phyloP scores from a whole-genome alignment of 805 yeast genomes.

The Jamesozyma hellenica region DNA sequence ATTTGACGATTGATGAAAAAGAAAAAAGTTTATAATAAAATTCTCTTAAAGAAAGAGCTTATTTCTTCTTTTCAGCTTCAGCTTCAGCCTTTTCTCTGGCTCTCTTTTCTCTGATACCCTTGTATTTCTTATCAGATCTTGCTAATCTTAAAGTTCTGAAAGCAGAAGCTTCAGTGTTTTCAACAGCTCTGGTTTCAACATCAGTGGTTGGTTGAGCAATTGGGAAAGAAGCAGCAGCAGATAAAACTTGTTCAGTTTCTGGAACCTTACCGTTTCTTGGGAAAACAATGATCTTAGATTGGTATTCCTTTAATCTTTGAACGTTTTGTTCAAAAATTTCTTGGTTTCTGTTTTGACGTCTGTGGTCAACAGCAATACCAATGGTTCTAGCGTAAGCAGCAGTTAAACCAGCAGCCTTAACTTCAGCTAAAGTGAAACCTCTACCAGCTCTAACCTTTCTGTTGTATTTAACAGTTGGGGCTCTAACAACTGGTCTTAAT shows the following conservation, averaged over 20 bases:
- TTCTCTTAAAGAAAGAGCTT: conserved; percentile 29
- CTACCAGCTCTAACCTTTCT: conserved; percentile 99
- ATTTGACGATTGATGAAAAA: background rate
- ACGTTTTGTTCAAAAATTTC: conserved; percentile 93
- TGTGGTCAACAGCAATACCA: conserved; percentile 98
- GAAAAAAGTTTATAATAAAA: conserved; percentile 47
- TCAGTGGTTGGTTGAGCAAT: conserved; percentile 68
- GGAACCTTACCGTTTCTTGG: conserved; percentile 82
- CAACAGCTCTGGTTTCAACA: conserved; percentile 81
- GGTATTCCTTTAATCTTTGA: conserved; percentile 92
- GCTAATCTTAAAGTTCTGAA: conserved; percentile 93
- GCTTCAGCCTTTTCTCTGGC: conserved; percentile 96
- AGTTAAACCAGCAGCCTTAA: conserved; percentile 93
- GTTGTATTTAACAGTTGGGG: conserved; percentile 98
- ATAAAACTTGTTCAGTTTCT: conserved; percentile 67
- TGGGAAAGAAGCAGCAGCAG: conserved; percentile 81
- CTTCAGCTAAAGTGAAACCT: conserved; percentile 97
- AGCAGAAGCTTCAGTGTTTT: conserved; percentile 65
- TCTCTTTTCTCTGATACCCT: conserved; percentile 96
- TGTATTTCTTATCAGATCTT: conserved; percentile 85
- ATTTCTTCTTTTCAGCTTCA: conserved; percentile 98
- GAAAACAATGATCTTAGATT: conserved; percentile 89
- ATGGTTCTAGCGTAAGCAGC: conserved; percentile 94
- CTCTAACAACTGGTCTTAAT: conserved; percentile 96
- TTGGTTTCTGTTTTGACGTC: conserved; percentile 96